These are phyloP conservation scores for Monilinia laxa DNA, from an alignment of 2,329 filamentous ascomycete genomes.

Conservation along the genomic window DNA sequence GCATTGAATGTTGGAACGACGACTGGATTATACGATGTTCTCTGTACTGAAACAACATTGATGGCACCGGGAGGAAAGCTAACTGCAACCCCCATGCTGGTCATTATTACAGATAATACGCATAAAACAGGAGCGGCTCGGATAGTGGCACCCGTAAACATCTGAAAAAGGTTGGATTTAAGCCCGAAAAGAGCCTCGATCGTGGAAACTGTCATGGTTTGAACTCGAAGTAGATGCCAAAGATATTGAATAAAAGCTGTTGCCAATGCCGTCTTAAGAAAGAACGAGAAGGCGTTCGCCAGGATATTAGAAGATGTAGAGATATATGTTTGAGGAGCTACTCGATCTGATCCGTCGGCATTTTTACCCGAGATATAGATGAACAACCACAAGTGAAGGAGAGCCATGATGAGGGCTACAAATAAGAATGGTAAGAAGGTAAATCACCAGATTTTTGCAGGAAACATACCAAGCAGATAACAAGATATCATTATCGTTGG, in stretches of 20 bases:
- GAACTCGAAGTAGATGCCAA: conserved; percentile 30
- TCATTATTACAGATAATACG: conserved; percentile 29
- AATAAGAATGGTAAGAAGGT: conserved; percentile 23
- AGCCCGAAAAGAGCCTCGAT: conserved; percentile 32
- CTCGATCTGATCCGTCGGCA: conserved; percentile 29
- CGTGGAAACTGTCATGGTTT: conserved; percentile 34
- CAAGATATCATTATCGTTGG: conserved; percentile 28
- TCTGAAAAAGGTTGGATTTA: conserved; percentile 28
- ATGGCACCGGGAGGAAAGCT: conserved; percentile 35
- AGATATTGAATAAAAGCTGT: conserved; percentile 32
- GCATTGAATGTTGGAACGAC: conserved; percentile 31
- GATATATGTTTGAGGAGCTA: conserved; percentile 31
- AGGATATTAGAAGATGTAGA: conserved; percentile 34
- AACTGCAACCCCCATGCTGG: conserved; percentile 25
- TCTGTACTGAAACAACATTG: conserved; percentile 24
- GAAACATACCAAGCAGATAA: conserved; percentile 25
- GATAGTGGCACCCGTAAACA: conserved; percentile 25
- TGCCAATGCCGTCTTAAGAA: conserved; percentile 24
- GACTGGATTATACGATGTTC: conserved; percentile 10
- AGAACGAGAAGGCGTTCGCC: conserved; percentile 32
- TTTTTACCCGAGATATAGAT: conserved; percentile 29
- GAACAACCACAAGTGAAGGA: conserved; percentile 31
- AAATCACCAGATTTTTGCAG: not conserved
- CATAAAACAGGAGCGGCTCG: conserved; percentile 28
- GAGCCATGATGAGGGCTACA: conserved; percentile 25